phyloP scores from a whole-genome alignment of 139 green algal species.

The Chlamydomonas applanata region DNA sequence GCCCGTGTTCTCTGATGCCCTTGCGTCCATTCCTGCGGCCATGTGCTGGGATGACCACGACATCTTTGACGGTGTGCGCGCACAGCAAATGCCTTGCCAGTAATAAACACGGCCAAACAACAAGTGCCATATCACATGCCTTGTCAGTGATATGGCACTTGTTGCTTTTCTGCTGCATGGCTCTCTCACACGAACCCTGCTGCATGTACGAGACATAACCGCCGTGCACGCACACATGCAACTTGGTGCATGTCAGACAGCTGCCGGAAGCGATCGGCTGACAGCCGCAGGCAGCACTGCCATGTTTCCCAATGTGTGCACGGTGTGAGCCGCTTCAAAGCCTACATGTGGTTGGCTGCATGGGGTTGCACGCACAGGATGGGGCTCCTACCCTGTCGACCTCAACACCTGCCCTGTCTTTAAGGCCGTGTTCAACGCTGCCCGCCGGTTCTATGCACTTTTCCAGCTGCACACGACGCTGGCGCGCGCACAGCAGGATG shows the following conservation, averaged over 20 bases:
- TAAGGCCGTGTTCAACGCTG: slow-evolving; percentile 29
- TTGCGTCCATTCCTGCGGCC: slow-evolving; percentile 31
- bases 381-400: slow-evolving; percentile 17
- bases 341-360: too few species aligned
- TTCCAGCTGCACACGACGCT: slow-evolving; percentile 53
- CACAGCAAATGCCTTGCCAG: too few species aligned
- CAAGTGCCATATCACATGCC: too few species aligned
- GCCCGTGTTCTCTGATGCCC: slow-evolving; percentile 20
- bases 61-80: slow-evolving; percentile 47
- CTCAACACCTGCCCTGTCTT: slow-evolving; percentile 47
- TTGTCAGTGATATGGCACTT: too few species aligned
- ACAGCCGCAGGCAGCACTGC: too few species aligned
- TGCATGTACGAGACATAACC: neutral
- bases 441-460: slow-evolving; percentile 51
- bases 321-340: too few species aligned
- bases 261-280: too few species aligned
- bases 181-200: neutral
- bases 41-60: slow-evolving; percentile 43
- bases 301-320: too few species aligned
- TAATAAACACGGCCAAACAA: too few species aligned
- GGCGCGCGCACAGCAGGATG: slow-evolving; percentile 8
- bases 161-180: too few species aligned
- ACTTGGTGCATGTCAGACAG: slow-evolving; percentile 43
- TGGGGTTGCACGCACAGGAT: too few species aligned
- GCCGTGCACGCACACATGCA: slow-evolving; percentile 1